Percentiles rank a stretch among this genome's conserved stretches.
phyloP scores from a whole-genome alignment of 1,284 basidiomycete genomes.

The Malassezia psittaci region DNA sequence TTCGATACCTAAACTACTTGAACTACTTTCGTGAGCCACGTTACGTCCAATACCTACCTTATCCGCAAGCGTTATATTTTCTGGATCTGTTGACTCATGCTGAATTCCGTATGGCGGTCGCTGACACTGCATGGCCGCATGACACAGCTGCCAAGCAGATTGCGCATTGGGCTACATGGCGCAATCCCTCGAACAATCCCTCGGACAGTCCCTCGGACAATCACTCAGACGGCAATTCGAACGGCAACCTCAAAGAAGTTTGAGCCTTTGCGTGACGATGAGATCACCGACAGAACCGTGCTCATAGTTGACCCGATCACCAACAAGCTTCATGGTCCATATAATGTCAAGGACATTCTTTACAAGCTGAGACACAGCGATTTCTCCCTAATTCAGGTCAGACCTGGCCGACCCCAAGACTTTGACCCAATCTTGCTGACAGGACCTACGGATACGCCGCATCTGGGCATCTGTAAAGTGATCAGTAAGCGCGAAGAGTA shows the following conservation, averaged over 20 bases:
- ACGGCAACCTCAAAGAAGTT: constrained; percentile 1
- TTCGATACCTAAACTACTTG: constrained; percentile 31
- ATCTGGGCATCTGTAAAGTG: constrained; percentile 47
- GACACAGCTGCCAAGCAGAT: constrained; percentile 32
- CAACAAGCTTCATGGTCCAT: constrained; percentile 27
- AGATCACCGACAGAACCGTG: constrained; percentile 19
- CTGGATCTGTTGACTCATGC: constrained; percentile 27
- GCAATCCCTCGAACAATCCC: neutral
- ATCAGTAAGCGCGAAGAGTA: constrained; percentile 49
- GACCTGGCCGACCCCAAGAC: constrained; percentile 5
- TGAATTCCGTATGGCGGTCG: constrained; percentile 29
- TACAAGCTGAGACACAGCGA: constrained; percentile 27
- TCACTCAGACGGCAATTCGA: neutral
- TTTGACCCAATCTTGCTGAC: neutral
- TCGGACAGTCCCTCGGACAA: neutral
- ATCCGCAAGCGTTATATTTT: constrained; percentile 36
- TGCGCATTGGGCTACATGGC: constrained; percentile 41
- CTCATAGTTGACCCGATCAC: constrained; percentile 33
- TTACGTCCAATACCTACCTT: constrained; percentile 36
- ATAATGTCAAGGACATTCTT: constrained; percentile 24
- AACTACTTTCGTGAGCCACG: constrained; percentile 32
- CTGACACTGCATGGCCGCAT: constrained; percentile 30
- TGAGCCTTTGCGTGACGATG: constrained; percentile 19
- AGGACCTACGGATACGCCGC: constrained; percentile 11
- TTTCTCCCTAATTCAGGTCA: constrained; percentile 33